Evolutionary conservation across 208 protist genomes (phyloP), one percentile per base, ranked within the genome.

Genomic region (Sergeia podlipaevii): DNA sequence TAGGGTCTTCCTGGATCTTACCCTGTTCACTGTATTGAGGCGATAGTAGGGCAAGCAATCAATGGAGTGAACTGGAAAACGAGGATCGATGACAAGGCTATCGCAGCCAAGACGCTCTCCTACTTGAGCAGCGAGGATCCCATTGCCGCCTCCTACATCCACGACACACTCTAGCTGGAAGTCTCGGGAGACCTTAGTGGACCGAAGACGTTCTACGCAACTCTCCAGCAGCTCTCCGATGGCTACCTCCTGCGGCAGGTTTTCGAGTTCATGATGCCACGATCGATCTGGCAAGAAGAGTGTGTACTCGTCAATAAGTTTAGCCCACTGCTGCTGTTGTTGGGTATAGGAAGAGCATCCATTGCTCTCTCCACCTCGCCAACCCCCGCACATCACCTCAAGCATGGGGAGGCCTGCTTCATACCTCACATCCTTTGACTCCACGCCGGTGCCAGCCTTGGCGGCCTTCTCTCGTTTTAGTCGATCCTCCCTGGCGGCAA

Each of bases 81-180:
- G 81, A 8, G 75, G 81, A 47, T 90, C 85, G 38, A 93, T 70
- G 17, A 93, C 71, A 24, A 93, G 26, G 41, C 63, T 56, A 38
- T 83, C 70, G 46, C 81, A 89, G 3, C 54, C 41, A 26, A 93
- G 60, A 23, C 62, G 60, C 65, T 90, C 81, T 15, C 60, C 80
- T 11, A 78, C 62, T 60, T 80, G 60, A 32, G 77, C 79, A 21
- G 79, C 85, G 21, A 93, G 63, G 51, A 93, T 87, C 15, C 81
- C 85, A 55, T 90, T 90, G 27, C 85, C 85, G 6, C 81, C 85
- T 27, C 81, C 81, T 8, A 89, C 85, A 68, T 93, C 85, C 17
- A 93, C 70, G 33, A 93, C 65, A 49, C 49, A 46, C 0, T 60
- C 38, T 1, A 75, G 43, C 6, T 46, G 11, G 10, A 39, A 61